Evolutionary conservation across 495 filamentous ascomycete genomes (phyloP), one percentile per base, ranked within the genome.

Genomic region (Trichocladium uniseriatum): DNA sequence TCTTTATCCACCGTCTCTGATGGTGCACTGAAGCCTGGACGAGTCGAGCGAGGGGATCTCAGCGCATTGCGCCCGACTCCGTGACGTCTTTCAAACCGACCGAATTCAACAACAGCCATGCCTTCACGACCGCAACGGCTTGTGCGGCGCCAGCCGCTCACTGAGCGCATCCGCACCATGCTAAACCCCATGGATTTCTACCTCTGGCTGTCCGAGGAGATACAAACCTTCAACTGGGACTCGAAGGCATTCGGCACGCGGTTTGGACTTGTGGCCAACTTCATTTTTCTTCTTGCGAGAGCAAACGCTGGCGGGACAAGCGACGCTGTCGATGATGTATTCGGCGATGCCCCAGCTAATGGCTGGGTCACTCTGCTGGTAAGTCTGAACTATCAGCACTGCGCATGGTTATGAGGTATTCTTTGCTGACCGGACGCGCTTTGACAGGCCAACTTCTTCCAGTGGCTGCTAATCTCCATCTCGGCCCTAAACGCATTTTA

Each of bases 131-230:
- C 57, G n/a, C 52, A 53, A 45, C 69, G 88, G 59, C 79, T 95
- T 34, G 79, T 98, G 51, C 89, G 92, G 58, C 80, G 80, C 34
- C 78, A 78, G 49, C 80, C 91, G 57, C 72, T 95, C 57, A 49
- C 64, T 2, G 81, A 95, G 71, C 83, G 89, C 52, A 75, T 97
- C 55, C 77, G 79, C 58, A 72, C 81, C 39, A 81, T 81, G 63
- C 71, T 98, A 28, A 89, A 97, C 58, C 90, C 89, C 19, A 76
- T 84, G 63, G 92, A 98, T 67, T 84, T 89, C 62, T 71, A 92
- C 31, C 77, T 97, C 18, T 91, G 85, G 82, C 65, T 94, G 2
- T 94, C 87, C 1, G 90, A 95, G 58, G 84, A 91, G 66, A 74
- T 96, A 50, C 88, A 95, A 59, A 83, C 84, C 1, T 77, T 83